Base-by-base conservation (phyloP, 495 filamentous ascomycete species). In the Gamarada debralockiae region DNA sequence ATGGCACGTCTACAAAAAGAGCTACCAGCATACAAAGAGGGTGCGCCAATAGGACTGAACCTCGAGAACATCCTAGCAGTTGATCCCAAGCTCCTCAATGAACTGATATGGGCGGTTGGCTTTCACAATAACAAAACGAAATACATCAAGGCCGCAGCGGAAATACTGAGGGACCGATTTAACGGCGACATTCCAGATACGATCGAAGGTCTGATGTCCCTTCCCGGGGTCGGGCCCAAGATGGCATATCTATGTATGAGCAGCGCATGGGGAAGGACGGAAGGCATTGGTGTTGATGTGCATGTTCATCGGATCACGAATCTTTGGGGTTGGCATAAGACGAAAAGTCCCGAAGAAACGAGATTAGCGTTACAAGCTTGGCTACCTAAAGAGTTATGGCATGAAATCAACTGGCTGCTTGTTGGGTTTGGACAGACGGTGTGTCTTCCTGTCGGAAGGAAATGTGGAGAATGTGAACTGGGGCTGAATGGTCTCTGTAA, bases 61-160 rank as follows among this genome's bases (percentile, higher is more conserved):
- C 73, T 98, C 22, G 77, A 87, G 46, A 90, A 90, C 50, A 83
- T 97, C 36, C 75, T 97, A 1, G 80, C 82, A 4, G 83, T 90
- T 1, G 73, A 85, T 7, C 81, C 89, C 3, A 73, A 70, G 18
- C 67, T 70, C 8, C 77, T 98, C 43, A 92, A 97, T 65, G 73
- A 83, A 54, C 63, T 97, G 54, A 97, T 98, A 54, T 72, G 75
- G 55, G 82, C 82, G 45, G 86, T 97, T 34, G 93, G 95, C 23
- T 97, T 97, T 65, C 92, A 97, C 70, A 96, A 96, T 62, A 95
- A 90, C 69, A 96, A 97, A 70, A 95, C 95, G 5, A 76, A 71
- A 25, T 93, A 93, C 69, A 87, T 98, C 65, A 90, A 95, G 63
- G 72, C 82, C 18, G 71, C 86, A 0, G 92, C 91, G 6, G 61